phyloP scores from a whole-genome alignment of 148 eudicot genomes.

The Rhododendron williamsianum region DNA sequence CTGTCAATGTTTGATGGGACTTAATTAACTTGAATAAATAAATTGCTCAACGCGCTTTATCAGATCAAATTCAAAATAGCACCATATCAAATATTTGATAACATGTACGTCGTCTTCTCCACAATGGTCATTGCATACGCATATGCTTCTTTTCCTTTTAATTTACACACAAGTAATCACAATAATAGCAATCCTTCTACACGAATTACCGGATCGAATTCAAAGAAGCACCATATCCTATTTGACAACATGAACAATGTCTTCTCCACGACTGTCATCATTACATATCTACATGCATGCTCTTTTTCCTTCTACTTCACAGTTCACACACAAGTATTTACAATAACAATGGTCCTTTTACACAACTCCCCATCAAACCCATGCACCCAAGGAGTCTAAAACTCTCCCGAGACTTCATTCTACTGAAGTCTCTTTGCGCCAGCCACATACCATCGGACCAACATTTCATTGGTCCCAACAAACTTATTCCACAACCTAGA shows the following conservation, averaged over 20 bases:
- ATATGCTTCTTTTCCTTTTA: not conserved
- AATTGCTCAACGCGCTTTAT: not conserved
- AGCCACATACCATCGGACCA: not conserved
- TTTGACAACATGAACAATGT: not conserved
- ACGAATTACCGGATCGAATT: not conserved
- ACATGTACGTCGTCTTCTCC: not conserved
- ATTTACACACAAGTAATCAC: not conserved
- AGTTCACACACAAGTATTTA: not conserved
- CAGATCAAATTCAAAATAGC: not conserved
- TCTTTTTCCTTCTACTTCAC: not conserved
- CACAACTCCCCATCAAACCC: not conserved
- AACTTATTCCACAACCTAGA: not conserved
- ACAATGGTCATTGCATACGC: not conserved
- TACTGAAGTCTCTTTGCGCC: not conserved
- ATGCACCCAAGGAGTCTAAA: not conserved
- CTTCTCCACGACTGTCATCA: not conserved
- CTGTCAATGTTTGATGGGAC: not conserved
- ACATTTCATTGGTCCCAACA: not conserved
- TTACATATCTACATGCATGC: not conserved
- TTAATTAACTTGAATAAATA: not conserved
- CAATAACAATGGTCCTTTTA: not conserved
- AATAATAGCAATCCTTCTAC: not conserved
- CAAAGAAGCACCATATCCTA: not conserved
- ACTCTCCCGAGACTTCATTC: not conserved
- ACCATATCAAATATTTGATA: not conserved